Percentiles rank a stretch among this genome's conserved stretches.
Evolutionary conservation across 2,329 filamentous ascomycete genomes (phyloP).

Genomic region (Camillea tinctor): DNA sequence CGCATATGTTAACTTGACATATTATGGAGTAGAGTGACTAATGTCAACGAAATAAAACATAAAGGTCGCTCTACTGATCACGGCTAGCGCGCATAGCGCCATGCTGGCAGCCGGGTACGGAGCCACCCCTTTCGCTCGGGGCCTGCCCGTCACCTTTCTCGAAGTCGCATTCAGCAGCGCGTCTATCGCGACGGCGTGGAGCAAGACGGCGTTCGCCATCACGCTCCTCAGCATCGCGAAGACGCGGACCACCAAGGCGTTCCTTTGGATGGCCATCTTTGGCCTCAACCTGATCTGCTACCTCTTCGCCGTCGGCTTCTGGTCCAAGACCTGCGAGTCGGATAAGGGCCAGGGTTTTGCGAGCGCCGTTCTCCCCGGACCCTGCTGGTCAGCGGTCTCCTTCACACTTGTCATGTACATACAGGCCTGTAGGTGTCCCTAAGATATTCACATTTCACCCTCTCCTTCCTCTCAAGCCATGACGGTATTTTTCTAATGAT

Average conservation of each 20-base stretch:
- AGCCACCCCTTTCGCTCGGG: neutral
- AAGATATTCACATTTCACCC: neutral
- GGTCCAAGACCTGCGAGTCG: slow-evolving; percentile 2
- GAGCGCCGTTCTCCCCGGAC: neutral
- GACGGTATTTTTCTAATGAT: neutral
- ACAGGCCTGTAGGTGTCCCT: slow-evolving; percentile 1
- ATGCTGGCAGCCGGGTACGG: neutral
- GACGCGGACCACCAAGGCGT: neutral
- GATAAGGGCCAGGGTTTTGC: neutral
- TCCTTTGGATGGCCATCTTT: neutral
- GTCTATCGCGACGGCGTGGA: slow-evolving; percentile 3
- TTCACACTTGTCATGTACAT: neutral
- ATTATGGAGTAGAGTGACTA: neutral
- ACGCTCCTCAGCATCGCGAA: slow-evolving; percentile 4
- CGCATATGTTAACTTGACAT: neutral
- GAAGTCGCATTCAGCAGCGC: neutral
- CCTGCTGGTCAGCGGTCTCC: neutral
- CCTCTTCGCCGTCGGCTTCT: slow-evolving; percentile 3
- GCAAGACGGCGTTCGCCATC: slow-evolving; percentile 9
- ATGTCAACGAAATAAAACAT: neutral
- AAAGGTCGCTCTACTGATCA: neutral
- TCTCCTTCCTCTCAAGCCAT: neutral
- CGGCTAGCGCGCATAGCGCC: neutral
- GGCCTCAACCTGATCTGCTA: slow-evolving; percentile 2
- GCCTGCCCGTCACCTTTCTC: neutral